Base-by-base conservation (phyloP, 1,139 yeast species). In the Debaryomyces sp. region DNA sequence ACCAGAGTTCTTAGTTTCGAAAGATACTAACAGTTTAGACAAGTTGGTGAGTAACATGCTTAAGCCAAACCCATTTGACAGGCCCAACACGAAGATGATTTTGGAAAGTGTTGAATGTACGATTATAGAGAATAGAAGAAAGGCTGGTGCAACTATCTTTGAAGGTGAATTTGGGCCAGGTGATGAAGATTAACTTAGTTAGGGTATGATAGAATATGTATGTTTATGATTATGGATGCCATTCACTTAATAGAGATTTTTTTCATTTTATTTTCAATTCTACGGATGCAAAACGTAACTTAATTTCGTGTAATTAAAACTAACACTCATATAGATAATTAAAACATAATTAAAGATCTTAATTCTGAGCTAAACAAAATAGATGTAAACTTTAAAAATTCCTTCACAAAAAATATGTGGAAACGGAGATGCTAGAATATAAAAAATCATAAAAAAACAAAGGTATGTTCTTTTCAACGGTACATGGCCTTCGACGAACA, bases 111-210 rank as follows among this genome's bases (percentile, higher is more conserved):
- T 80, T 44, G 97, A 94, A 64, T 84, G 95, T 55, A 78, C 80
- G 45, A 81, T 86, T 53, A 94, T 94, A 40, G 97, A 92, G 57
- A 72, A 79, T 54, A 80, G 95, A 54, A 78, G 98, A 47, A 88
- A 89, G 63, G 92, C 97, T 3, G 99, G 99, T 2, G 97, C 98
- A 1, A 89, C 94, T 1, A 89, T 94, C 55, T 95, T 87, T 60
- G 99, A 94, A 69, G 99, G 98, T 33, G 98, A 94, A 59, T 92
- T 81, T 66, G 99, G 99, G 0, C 97, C 98, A 7, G 35, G 46
- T 24, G 56, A 55, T 42, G 48, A 41, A 23, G 41, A 45, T 33
- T 45, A 40, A 32, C 13, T 22, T 33, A 42, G 8, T 22, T 32
- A 18, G 23, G 21, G 15, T 34, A 30, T 41, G 35, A 42, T 30